phyloP scores from a whole-genome alignment of 2,329 filamentous ascomycete species.

The Coleophoma eucalyptorum region DNA sequence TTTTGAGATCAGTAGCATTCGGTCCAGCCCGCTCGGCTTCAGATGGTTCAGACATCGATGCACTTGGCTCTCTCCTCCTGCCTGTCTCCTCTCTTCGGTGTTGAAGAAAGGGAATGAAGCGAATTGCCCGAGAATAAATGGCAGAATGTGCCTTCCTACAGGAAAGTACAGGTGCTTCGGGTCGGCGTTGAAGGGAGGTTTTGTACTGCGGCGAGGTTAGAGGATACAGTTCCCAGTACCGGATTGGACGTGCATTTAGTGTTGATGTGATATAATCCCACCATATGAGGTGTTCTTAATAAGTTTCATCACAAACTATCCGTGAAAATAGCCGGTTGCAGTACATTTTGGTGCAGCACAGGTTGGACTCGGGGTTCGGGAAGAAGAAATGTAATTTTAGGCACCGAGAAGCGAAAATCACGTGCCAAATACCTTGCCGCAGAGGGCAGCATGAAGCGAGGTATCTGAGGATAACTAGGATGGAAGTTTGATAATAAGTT shows the following conservation, averaged over 20 bases:
- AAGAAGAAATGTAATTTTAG: slow-evolving; percentile 12
- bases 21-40: neutral
- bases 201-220: no score
- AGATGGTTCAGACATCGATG: neutral
- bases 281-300: no score
- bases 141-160: neutral
- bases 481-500: no score
- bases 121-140: neutral
- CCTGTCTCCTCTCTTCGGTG: neutral
- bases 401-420: slow-evolving; percentile 12
- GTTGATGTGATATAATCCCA: no score
- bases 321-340: neutral
- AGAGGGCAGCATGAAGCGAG: no score
- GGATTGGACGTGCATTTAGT: no score
- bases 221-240: no score
- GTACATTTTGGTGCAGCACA: neutral
- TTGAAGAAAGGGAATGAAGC: neutral
- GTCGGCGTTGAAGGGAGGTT: no score
- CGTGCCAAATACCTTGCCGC: neutral
- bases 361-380: slow-evolving; percentile 14
- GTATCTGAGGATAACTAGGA: no score
- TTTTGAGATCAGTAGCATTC: slow-evolving; percentile 4
- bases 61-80: neutral
- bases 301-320: no score
- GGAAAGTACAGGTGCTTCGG: no score